A percentile compares a stretch with the other conserved stretches of the same genome.
Evolutionary conservation across 129 eudicot species (phyloP).

Genomic region (Ambrosia trifida): DNA sequence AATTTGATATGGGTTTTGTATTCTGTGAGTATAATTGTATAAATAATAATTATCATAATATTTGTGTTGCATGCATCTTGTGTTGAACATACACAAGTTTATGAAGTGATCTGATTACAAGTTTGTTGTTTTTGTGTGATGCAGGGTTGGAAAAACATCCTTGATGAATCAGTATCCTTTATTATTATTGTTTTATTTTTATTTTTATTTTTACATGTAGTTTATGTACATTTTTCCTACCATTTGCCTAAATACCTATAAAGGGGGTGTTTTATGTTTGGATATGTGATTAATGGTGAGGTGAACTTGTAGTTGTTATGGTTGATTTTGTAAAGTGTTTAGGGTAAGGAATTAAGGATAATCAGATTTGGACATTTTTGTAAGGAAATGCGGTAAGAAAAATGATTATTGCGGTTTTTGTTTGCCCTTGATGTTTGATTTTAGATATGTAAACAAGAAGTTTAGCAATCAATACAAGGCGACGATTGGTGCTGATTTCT

Average conservation of each 20-base stretch:
- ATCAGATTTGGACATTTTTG: neutral
- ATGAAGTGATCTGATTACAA: neutral
- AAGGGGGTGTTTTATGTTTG: neutral
- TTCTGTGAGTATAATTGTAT: neutral
- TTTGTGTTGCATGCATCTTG: no score
- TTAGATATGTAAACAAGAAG: conserved; percentile 93
- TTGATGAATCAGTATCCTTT: conserved; percentile 98
- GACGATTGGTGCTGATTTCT: conserved; percentile 96
- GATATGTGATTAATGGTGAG: neutral
- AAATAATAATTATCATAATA: no score
- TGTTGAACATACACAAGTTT: no score
- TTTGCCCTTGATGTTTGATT: conserved; percentile 42
- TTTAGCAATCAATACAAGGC: conserved; percentile 99
- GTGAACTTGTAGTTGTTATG: conserved; percentile 7
- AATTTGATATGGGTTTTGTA: conserved; percentile 17
- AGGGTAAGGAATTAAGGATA: neutral
- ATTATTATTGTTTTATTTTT: no score
- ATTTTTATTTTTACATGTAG: neutral
- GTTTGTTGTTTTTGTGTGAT: conserved; percentile 28
- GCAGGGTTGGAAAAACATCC: conserved; percentile 98
- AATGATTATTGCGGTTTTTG: conserved; percentile 17
- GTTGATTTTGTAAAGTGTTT: neutral
- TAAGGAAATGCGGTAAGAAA: neutral
- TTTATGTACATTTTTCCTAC: neutral
- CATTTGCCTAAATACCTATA: neutral